Conservation (phyloP, 495 filamentous ascomycete genomes). For the Hyphodiscus hymeniophilus region DNA sequence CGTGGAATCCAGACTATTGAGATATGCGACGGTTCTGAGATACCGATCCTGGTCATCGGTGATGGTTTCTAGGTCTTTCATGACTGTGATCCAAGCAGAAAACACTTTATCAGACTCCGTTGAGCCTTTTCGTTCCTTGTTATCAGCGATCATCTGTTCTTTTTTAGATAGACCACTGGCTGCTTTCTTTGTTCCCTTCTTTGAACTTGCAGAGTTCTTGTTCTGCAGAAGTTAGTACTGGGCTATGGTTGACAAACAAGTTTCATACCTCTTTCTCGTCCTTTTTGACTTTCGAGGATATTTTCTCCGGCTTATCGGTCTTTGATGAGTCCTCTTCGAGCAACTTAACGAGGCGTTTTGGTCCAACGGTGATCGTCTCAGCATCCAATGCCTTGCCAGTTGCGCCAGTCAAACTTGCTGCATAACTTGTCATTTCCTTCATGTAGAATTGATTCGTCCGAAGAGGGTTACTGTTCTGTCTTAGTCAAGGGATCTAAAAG, state of each 20-base stretch:
- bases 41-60: conserved; percentile 24
- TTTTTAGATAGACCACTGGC: conserved; percentile 20
- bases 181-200: conserved; percentile 32
- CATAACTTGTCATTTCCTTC: conserved; percentile 57
- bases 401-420: conserved; percentile 60
- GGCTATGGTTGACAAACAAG: neutral
- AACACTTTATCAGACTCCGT: conserved; percentile 28
- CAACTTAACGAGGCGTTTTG: conserved; percentile 24
- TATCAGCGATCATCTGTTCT: conserved; percentile 28
- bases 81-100: conserved; percentile 26
- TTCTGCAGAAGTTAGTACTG: too few species aligned
- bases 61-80: conserved; percentile 23
- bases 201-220: conserved; percentile 20
- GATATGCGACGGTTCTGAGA: conserved; percentile 24
- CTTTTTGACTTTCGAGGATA: conserved; percentile 5
- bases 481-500: neutral
- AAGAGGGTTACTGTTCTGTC: conserved; percentile 16
- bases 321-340: conserved; percentile 19
- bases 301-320: conserved; percentile 6
- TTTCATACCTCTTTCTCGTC: neutral
- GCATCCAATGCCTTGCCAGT: conserved; percentile 55
- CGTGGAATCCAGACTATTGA: conserved; percentile 22
- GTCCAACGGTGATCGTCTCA: conserved; percentile 44
- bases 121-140: conserved; percentile 24
- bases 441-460: conserved; percentile 43